phyloP scores from a whole-genome alignment of 2,329 filamentous ascomycete species.

The Alternaria dauci region DNA sequence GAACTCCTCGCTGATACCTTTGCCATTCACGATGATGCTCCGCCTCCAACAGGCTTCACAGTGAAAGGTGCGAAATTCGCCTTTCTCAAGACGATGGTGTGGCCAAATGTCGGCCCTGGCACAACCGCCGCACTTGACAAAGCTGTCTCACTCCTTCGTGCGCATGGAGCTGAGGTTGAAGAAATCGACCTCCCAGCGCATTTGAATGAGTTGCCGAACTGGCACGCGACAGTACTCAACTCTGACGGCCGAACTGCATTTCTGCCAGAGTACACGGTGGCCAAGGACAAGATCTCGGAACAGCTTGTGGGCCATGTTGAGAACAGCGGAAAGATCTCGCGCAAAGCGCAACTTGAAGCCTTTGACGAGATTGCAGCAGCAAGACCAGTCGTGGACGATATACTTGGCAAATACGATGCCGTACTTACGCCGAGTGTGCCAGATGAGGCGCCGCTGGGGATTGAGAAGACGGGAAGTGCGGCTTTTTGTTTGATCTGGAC shows the following conservation, averaged over 20 bases:
- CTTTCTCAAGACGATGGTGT: constrained; percentile 60
- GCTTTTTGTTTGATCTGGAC: constrained; percentile 64
- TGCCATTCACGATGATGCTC: constrained; percentile 61
- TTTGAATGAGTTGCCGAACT: constrained; percentile 53
- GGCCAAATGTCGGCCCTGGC: constrained; percentile 53
- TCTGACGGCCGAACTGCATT: constrained; percentile 65
- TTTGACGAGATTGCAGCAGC: constrained; percentile 64
- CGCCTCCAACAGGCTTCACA: constrained; percentile 47
- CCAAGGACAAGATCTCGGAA: constrained; percentile 58
- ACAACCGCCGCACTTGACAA: constrained; percentile 48
- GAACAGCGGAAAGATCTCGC: constrained; percentile 55
- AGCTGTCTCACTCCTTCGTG: constrained; percentile 43
- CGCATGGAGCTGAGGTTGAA: constrained; percentile 64
- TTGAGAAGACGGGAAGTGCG: constrained; percentile 63
- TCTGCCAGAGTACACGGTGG: constrained; percentile 61
- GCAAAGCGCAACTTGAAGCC: constrained; percentile 61
- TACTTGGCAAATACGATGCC: constrained; percentile 62
- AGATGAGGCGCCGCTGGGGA: constrained; percentile 67
- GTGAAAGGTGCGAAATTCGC: constrained; percentile 62
- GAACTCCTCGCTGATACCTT: constrained; percentile 65
- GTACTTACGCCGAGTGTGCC: constrained; percentile 66
- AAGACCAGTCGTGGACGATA: constrained; percentile 63
- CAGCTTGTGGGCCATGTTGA: constrained; percentile 62
- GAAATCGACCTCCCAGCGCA: constrained; percentile 62
- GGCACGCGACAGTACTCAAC: constrained; percentile 61